Base-by-base conservation (phyloP, 176 grass and related monocot species). In the Echinochloa phyllopogon region DNA sequence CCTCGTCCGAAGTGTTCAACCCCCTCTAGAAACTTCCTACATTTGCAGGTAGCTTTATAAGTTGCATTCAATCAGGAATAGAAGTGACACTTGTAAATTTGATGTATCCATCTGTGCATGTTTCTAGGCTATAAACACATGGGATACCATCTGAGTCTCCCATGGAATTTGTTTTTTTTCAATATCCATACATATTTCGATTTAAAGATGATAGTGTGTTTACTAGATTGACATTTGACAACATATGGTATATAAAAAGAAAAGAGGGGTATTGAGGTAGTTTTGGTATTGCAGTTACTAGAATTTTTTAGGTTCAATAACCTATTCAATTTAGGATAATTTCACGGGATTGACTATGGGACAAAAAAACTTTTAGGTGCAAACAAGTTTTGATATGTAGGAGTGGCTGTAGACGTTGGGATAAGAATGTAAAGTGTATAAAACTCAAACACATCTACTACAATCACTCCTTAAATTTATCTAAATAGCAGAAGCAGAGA, bases 1-100 rank as follows among this genome's bases (percentile, higher is more conserved):
- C 87, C 83, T 73, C 79, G 70, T 23, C 90, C 90, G 1, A 84
- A 44, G 49, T 45, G 41, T n/a, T 80, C 8, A 58, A 92, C 47
- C 29, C 90, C 90, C 18, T 6, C 0, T 72, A 92, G 68, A 82
- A 92, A 92, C 8, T 80, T 20, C 59, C 87, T 92, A 78, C 33
- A 85, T 27, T 76, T 75, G 21, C 12, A 80, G 23, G 18, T 63
- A 44, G 60, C 21, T 38, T 51, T 20, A 38, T 79, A 37, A 66
- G 27, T 37, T 49, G 42, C 25, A 49, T 21, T 66, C 25, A 14
- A 38, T 25, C 2, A 50, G 43, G 43, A 2, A 65, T 37, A 38
- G 25, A 50, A 50, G 60, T 37, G 25, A 65, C 10, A 37, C 36
- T 16, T 64, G 6, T 4, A 33, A 52, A 53, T 25, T 37, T 9